Base-by-base conservation (phyloP, 2,329 filamentous ascomycete genomes). In the Cercospora sp. region DNA sequence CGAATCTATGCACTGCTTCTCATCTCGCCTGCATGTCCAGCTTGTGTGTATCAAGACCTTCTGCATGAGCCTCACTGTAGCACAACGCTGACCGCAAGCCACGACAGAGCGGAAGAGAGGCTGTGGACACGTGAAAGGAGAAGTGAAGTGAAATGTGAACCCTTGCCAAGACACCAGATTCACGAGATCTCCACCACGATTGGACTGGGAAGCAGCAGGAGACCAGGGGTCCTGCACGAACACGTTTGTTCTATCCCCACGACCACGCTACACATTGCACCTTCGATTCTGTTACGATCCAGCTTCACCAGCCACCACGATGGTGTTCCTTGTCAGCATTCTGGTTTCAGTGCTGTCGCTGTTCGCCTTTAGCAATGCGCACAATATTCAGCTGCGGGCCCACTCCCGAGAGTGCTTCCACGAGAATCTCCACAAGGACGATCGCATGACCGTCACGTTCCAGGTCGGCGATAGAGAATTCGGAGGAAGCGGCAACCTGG, bases 391-490 rank as follows among this genome's bases (percentile, higher is more conserved):
- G 81, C 89, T 99, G 77, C 90, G 90, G 71, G 91, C 94, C 75
- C 93, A 99, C 83, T 92, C 93, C 78, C 89, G 93, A 82, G 95
- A 99, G 85, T 99, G 95, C 85, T 99, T 98, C 87, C 92, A 97
- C 85, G 95, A 99, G 84, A 82, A 85, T 75, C 89, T 99, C 69
- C 94, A 97, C 85, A 88, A 87, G 80, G 95, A 97, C 81, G 95
- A 99, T 85, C 92, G 91, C 82, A 99, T 99, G 95, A 97, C 93
- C 8, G 94, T 99, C 69, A 97, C 94, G 32, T 99, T 96, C 86
- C 95, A 98, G 84, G 94, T 98, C 68, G 95, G 95, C 79, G 95
- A 99, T 80, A 86, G 94, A 74, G 95, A 99, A 80, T 97, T 97
- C 82, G 94, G 94, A 62, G 92, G 91, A 63, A 94, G 93, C 67